Conservation (phyloP, 2,329 filamentous ascomycete genomes). For the Pseudogymnoascus sp. region DNA sequence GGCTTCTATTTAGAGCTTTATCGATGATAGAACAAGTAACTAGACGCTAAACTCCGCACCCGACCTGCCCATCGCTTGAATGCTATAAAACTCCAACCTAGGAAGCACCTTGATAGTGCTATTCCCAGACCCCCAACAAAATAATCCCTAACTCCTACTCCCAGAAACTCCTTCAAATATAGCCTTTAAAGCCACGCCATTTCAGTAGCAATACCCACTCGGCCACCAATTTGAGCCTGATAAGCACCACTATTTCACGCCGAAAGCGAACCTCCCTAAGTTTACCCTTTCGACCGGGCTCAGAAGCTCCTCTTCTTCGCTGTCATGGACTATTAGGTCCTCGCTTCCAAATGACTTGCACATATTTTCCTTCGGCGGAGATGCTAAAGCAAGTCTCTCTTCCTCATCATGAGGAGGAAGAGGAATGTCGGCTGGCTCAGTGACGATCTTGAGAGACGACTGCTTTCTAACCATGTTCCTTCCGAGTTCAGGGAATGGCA, state of each 20-base stretch:
- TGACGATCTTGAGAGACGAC: conserved; percentile 23
- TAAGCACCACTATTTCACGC: not conserved
- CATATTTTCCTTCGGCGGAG: conserved; percentile 18
- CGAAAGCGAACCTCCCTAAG: not conserved
- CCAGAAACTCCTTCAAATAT: not conserved
- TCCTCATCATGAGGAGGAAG: conserved; percentile 22
- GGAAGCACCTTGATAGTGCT: not conserved
- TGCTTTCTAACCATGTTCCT: not conserved
- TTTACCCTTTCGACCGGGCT: conserved; percentile 18
- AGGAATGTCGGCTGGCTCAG: conserved; percentile 34
- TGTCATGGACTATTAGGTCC: conserved; percentile 45
- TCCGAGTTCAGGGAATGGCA: conserved; percentile 26
- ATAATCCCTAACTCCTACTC: not conserved
- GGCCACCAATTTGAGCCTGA: too few species aligned
- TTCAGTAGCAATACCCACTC: not conserved
- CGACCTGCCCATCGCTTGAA: not conserved
- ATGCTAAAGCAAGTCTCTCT: conserved; percentile 21
- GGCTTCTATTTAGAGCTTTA: not conserved
- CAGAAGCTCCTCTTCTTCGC: conserved; percentile 35
- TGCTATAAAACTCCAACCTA: not conserved
- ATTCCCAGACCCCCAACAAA: not conserved
- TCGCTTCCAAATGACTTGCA: conserved; percentile 38
- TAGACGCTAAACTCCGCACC: not conserved
- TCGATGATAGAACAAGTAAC: not conserved
- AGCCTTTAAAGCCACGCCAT: not conserved